Base-by-base conservation (phyloP, 179 eudicot species). In the Vitellaria paradoxa region DNA sequence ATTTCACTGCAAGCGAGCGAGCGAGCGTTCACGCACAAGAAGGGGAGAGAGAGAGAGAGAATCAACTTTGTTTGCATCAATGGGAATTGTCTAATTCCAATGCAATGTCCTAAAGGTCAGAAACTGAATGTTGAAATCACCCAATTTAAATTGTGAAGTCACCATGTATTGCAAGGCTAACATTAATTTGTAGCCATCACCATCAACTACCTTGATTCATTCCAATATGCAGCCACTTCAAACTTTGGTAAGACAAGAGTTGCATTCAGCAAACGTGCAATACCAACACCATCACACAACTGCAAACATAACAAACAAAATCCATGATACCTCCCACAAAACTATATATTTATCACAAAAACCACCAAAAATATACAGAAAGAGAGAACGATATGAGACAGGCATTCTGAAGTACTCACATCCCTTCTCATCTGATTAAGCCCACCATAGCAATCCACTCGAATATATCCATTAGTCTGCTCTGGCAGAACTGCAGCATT, bases 191-290 rank as follows among this genome's bases (percentile, higher is more conserved):
- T 40, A 21, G 7, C 55, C 73, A 61, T 63, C 42, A 66, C 53
- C 26, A 50, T 40, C 10, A 77, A 63, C 67, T 88, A 96, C 99
- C 99, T 96, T 24, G 99, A 90, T 77, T 96, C 99, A 73, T 96
- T 96, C 99, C 99, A 96, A 78, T 96, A 96, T n/a, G 99, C 98
- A 75, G 99, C 99, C 77, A 88, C 98, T 82, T 96, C 99, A 88
- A 96, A 96, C 82, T 92, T 96, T 42, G 99, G 99, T 77, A 96
- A 80, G 76, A 96, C 98, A 66, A 96, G 94, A 79, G 99, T 93
- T 42, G 98, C 99, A 84, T 96, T 96, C 67, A 96, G 84, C 86
- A 96, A 78, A 74, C 94, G 90, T 56, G 99, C 98, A 85, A 96
- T 85, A 72, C 99, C 99, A 85, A 96, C 97, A 77, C 99, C 99